Base-by-base conservation (phyloP, 345 rosid species). In the Carallia pectinifolia region DNA sequence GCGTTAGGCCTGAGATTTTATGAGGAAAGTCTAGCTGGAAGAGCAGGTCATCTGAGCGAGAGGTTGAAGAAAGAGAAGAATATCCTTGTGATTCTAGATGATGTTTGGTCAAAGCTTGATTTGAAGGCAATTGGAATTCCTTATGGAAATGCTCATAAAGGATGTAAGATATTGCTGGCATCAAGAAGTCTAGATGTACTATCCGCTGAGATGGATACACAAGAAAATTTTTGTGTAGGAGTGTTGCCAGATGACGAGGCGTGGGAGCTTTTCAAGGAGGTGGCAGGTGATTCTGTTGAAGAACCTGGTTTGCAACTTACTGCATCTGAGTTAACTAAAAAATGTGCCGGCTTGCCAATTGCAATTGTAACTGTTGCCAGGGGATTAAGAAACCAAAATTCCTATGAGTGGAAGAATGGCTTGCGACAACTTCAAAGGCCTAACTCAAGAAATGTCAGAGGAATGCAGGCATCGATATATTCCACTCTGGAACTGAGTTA, bases 161-260 rank as follows among this genome's bases (percentile, higher is more conserved):
- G 48, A 52, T 71, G 75, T 53, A 71, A 71, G 23, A 44, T 71
- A 29, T 19, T 71, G 23, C 52, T 73, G 61, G 61, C 71, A 1
- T 73, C 71, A 1, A 66, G 65, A 23, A 7, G 29, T 19, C 54
- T 48, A 48, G 53, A 48, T 9, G 53, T 48, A 6, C 17, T 48
- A 48, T 48, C 53, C 53, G 8, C 53, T 48, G 17, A 48, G 53
- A 48, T 48, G 53, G 17, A 48, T 48, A 48, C 53, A 9, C 44
- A 33, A 34, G 31, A 31, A 1, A 17, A 31, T 37, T 60, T 31
- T 33, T 0, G 2, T 5, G 12, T 60, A 1, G 6, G 31, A 6
- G 53, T 48, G 17, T 48, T 48, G 17, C 53, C 53, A 9, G 12
- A 48, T 6, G 17, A 48, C 2, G 53, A 48, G 2, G 17, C 53